Evolutionary conservation across 2,329 filamentous ascomycete species (phyloP).

Genomic region (Blastomyces gilchristii): DNA sequence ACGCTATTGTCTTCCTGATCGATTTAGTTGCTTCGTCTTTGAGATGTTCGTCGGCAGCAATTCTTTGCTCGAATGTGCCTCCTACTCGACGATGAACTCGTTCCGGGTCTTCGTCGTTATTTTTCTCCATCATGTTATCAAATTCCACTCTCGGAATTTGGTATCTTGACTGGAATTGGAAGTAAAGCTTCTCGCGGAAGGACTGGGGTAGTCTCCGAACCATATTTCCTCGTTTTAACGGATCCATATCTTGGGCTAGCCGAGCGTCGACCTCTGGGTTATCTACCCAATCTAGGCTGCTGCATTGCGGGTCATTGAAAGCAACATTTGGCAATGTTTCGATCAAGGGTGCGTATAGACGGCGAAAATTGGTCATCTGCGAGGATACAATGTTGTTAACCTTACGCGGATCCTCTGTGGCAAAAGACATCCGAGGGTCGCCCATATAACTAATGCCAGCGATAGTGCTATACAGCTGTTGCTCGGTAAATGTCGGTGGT

Average conservation of each 20-base stretch:
- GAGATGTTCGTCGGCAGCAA: conserved; percentile 63
- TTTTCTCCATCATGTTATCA: conserved; percentile 69
- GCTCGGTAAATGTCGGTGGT: conserved; percentile 73
- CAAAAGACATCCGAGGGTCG: conserved; percentile 87
- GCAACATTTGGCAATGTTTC: conserved; percentile 79
- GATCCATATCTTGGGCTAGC: conserved; percentile 85
- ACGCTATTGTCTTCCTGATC: conserved; percentile 78
- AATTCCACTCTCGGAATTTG: conserved; percentile 77
- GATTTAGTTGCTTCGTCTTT: conserved; percentile 59
- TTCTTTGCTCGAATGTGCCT: conserved; percentile 74
- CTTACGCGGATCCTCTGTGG: conserved; percentile 84
- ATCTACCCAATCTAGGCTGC: conserved; percentile 51
- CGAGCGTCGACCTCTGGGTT: conserved; percentile 54
- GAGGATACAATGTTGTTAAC: conserved; percentile 88
- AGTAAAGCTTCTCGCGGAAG: conserved; percentile 85
- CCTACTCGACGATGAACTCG: conserved; percentile 65
- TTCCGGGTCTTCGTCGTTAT: conserved; percentile 53
- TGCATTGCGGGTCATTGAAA: conserved; percentile 58
- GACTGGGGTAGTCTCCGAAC: conserved; percentile 77
- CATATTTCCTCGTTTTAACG: conserved; percentile 86
- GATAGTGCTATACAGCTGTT: conserved; percentile 80
- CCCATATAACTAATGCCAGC: conserved; percentile 88
- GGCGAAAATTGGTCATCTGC: conserved; percentile 83
- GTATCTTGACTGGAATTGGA: conserved; percentile 87
- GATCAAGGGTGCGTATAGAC: conserved; percentile 81